Conservation (phyloP, 306 rosid species). For the Cyamopsis tetragonoloba region DNA sequence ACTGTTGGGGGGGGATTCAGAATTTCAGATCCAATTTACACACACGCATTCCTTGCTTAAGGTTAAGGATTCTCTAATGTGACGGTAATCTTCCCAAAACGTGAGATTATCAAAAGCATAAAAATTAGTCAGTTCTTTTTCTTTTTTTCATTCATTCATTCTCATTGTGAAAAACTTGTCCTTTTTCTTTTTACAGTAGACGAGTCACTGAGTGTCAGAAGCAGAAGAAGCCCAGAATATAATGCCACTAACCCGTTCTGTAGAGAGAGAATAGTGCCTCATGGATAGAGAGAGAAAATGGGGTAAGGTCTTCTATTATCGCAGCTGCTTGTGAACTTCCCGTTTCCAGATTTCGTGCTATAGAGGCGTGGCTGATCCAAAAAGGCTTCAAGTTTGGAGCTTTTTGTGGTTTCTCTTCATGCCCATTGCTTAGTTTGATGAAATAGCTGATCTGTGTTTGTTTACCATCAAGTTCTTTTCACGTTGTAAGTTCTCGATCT, state of each 20-base stretch:
- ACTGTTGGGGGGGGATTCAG: background rate
- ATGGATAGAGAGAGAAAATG: constrained; percentile 40
- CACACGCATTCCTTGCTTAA: constrained; percentile 10
- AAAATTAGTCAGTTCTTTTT: background rate
- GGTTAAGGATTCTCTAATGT: background rate
- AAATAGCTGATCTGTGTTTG: background rate
- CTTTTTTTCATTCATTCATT: background rate
- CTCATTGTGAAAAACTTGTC: constrained; percentile 22
- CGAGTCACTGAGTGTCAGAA: constrained; percentile 41
- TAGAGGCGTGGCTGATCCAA: constrained; percentile 32
- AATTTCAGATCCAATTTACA: background rate
- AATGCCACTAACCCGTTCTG: constrained; percentile 34
- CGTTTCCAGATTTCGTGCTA: constrained; percentile 36
- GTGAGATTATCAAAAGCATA: background rate
- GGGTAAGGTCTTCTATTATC: constrained; percentile 43
- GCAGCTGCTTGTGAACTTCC: constrained; percentile 35
- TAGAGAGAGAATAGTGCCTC: constrained; percentile 26
- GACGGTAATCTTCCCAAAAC: constrained; percentile 4
- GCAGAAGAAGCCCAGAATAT: constrained; percentile 30
- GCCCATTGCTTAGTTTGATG: constrained; percentile 36
- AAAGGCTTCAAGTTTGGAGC: constrained; percentile 2
- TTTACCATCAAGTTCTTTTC: constrained; percentile 18
- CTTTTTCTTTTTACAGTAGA: constrained; percentile 42
- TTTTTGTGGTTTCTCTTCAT: constrained; percentile 31
- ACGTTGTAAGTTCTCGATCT: constrained; percentile 42